Base-by-base conservation (phyloP, 805 yeast genomes). In the Kazachstania viticola region DNA sequence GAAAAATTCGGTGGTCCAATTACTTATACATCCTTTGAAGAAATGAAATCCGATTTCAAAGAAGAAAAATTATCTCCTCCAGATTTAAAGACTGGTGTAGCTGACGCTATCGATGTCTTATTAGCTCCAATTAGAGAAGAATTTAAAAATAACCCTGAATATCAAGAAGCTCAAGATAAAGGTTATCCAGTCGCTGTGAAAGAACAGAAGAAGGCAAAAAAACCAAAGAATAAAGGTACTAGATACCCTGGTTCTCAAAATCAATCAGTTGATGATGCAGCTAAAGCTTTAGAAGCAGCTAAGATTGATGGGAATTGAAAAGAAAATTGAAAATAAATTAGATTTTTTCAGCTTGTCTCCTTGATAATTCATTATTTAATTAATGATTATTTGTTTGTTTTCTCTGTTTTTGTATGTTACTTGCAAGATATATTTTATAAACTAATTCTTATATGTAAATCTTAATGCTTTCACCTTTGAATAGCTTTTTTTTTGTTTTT, bases 1-100 rank as follows among this genome's bases (percentile, higher is more conserved):
- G 99, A 91, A 58, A 78, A 91, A 61, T 91, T 83, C 57, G 98
- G 99, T 45, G 99, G 99, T 31, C 79, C 94, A 44, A 67, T 91
- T 36, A 65, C 77, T 29, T 91, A 73, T 70, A 53, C 52, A 26
- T 65, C 81, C 14, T 64, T 83, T 44, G 85, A 72, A 14, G 70
- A 73, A 24, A 64, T 91, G 49, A 78, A 79, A 54, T 61, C 62
- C 23, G 95, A 79, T 45, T 91, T 69, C 61, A 77, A 70, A 28
- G 67, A 69, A 19, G 81, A 79, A 54, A 73, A 73, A 53, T 69
- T 91, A 47, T 71, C 91, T 23, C 97, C 99, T 19, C 91, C 84
- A 19, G 99, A 91, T 59, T 76, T 91, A 58, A 91, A 91, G 60
- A 60, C 77, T 4, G 99, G 98, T 59, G 88, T 88, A 32, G 66